Evolutionary conservation across 1,284 basidiomycete species (phyloP), one percentile per base, ranked within the genome.

Genomic region (Moesziomyces globuligerus): DNA sequence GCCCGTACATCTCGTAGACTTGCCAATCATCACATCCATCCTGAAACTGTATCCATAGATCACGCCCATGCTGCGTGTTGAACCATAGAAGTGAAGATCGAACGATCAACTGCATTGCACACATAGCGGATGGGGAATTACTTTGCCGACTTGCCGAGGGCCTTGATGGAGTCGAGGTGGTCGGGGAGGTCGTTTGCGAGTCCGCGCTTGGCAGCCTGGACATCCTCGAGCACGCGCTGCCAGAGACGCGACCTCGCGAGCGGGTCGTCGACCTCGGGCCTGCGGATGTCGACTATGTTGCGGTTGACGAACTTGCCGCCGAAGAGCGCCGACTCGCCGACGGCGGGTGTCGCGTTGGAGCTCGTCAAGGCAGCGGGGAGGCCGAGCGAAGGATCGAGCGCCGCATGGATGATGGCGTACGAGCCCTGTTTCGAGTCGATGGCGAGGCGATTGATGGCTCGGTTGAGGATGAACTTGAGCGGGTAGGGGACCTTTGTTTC

Each of bases 241-340:
- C 60, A 74, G 34, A 74, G 44, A 11, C 76, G 56, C 13, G 51
- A 45, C n/a, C 71, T 57, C 3, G 67, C 72, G 26, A 79, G 50
- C 5, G 41, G 40, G 48, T 79, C 75, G 11, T 65, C 61, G 3
- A 68, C 60, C 48, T 79, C 76, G 4, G 76, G 76, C 3, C 76
- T 36, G 4, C 62, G 28, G 11, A 52, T 52, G 36, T 54, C 49
- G 37, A 55, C 69, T 18, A 39, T 48, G 48, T 64, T 58, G 1
- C 75, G 26, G 40, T 74, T 72, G 46, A 79, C 39, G 40, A 70
- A 79, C 32, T 74, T 72, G 43, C 70, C 76, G 4, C 76, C 76
- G 13, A 57, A 51, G 21, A 70, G 48, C 17, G 66, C 67, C 7
- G 56, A 58, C 25, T 65, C 64, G 23, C 74, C 76, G 18, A 17